Evolutionary conservation across 2,329 filamentous ascomycete genomes (phyloP).

Genomic region (Triangularia verruculosa): DNA sequence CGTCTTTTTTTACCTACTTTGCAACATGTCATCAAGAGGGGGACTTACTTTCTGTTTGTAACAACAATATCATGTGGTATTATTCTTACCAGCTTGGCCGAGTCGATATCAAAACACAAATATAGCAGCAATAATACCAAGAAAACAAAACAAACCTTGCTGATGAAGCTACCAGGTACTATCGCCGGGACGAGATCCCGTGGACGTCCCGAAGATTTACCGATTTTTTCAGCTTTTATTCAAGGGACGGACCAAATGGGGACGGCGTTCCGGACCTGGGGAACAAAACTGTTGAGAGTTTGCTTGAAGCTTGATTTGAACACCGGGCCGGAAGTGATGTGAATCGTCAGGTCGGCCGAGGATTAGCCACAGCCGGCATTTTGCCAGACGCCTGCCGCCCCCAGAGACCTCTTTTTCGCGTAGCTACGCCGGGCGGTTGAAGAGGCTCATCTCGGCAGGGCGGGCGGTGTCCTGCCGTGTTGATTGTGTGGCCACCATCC

Average conservation of each 20-base stretch:
- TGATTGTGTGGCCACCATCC: not conserved
- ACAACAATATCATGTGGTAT: not conserved
- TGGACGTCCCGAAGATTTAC: not conserved
- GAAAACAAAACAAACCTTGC: not conserved
- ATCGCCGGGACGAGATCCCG: not conserved
- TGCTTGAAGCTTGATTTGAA: not conserved
- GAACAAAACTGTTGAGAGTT: not conserved
- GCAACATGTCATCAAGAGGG: no score
- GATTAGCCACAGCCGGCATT: constrained; percentile 22
- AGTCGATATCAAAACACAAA: not conserved
- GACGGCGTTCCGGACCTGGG: not conserved
- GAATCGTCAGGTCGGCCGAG: constrained; percentile 24
- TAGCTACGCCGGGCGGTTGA: constrained; percentile 11
- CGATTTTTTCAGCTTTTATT: not conserved
- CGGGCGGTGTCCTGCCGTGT: constrained; percentile 23
- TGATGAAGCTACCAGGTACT: no score
- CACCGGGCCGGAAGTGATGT: constrained; percentile 1
- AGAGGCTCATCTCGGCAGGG: constrained; percentile 21
- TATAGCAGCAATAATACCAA: not conserved
- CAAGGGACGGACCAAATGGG: not conserved
- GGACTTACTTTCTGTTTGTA: no score
- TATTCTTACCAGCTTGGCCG: not conserved
- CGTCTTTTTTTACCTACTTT: not conserved
- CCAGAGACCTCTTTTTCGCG: constrained; percentile 2
- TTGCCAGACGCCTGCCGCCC: constrained; percentile 9